These are phyloP conservation scores for Aspergillus carlsbadensis DNA, from an alignment of 495 filamentous ascomycete species.

Conservation along the genomic window DNA sequence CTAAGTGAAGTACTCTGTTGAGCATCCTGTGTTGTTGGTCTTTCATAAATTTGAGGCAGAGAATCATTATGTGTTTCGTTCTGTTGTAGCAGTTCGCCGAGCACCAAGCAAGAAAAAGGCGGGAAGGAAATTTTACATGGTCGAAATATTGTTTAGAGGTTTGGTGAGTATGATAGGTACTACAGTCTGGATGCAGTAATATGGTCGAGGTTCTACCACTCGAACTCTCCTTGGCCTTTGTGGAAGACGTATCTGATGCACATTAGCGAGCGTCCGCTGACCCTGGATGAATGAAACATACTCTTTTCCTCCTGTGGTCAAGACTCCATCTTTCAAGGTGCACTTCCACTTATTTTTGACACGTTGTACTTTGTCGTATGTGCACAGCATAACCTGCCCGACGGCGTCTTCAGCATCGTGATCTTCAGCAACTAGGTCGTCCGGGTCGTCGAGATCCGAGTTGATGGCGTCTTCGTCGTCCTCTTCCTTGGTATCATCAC, in stretches of 20 bases:
- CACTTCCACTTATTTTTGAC: conserved; percentile 99
- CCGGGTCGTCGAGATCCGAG: conserved; percentile 93
- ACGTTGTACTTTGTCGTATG: conserved; percentile 97
- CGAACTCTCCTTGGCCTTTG: conserved; percentile 94
- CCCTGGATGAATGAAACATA: conserved; percentile 37
- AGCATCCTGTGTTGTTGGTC: background rate
- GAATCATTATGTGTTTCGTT: background rate
- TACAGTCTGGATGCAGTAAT: background rate
- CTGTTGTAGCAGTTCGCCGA: background rate
- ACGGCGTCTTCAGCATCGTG: conserved; percentile 78
- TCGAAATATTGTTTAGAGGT: background rate
- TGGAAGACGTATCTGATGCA: conserved; percentile 81
- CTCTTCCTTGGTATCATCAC: conserved; percentile 59
- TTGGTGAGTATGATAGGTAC: background rate
- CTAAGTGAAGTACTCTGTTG: background rate
- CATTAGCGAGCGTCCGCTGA: background rate
- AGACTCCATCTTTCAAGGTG: conserved; percentile 91
- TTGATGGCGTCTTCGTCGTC: conserved; percentile 96
- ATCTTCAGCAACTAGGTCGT: conserved; percentile 75
- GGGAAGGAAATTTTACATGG: conserved; percentile 11
- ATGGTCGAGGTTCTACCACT: conserved; percentile 65
- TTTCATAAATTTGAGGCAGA: background rate
- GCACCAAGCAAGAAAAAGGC: background rate
- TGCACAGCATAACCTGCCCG: conserved; percentile 92
- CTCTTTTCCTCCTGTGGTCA: conserved; percentile 88